Evolutionary conservation across 768 basidiomycete species (phyloP).

Genomic region (Pulveroboletus ravenelii): DNA sequence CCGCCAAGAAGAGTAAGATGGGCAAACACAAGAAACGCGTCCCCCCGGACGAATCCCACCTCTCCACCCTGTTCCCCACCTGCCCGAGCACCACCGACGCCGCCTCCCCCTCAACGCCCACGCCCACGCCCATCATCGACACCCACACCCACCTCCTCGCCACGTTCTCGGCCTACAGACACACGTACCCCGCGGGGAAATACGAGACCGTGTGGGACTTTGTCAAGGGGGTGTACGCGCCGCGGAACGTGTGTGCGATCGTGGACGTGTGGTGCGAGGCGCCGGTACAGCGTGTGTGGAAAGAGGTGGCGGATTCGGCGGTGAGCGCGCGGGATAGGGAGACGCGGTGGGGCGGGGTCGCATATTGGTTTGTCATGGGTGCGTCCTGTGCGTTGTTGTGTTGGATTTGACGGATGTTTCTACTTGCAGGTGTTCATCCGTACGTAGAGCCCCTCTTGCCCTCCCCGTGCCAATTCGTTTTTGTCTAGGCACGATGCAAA

Average conservation of each 20-base stretch:
- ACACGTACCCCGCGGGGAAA: conserved; percentile 55
- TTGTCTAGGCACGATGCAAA: conserved; percentile 62
- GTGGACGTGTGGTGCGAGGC: conserved; percentile 92
- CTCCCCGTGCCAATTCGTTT: not conserved
- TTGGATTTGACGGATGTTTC: too few relatives aligned
- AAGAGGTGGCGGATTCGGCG: conserved; percentile 70
- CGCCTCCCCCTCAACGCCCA: too few relatives aligned
- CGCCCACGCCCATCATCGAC: conserved; percentile 53
- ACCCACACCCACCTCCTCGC: conserved; percentile 83
- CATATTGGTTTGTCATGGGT: conserved; percentile 87
- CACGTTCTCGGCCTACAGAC: conserved; percentile 60
- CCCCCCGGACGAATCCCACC: conserved; percentile 31
- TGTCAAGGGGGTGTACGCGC: conserved; percentile 54
- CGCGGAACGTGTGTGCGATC: conserved; percentile 55
- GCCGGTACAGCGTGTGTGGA: conserved; percentile 58
- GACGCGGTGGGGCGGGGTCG: conserved; percentile 58
- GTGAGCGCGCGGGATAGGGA: conserved; percentile 43
- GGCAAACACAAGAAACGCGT: conserved; percentile 35
- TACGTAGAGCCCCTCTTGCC: conserved; percentile 32
- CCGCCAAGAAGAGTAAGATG: conserved; percentile 18
- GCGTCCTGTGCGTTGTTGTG: conserved; percentile 7
- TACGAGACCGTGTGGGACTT: conserved; percentile 63
- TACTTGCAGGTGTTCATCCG: conserved; percentile 62
- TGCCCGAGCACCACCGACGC: conserved; percentile 15
- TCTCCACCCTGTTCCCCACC: conserved; percentile 25